Evolutionary conservation across 805 yeast species (phyloP).

Genomic region (Teunomyces panamensis): DNA sequence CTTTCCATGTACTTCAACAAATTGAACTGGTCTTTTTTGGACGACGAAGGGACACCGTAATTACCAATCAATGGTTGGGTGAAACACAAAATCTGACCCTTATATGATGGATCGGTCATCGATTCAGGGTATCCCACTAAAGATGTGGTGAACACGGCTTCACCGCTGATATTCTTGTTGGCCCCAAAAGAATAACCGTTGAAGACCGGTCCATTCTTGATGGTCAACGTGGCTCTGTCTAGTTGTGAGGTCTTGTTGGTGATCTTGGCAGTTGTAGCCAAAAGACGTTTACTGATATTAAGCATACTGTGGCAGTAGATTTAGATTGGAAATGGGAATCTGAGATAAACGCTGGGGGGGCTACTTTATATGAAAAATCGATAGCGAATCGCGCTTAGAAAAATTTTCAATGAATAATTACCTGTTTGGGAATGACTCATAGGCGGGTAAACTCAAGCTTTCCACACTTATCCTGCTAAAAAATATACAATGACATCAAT

Average conservation of each 20-base stretch:
- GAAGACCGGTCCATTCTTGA: conserved; percentile 90
- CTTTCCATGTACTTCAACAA: conserved; percentile 88
- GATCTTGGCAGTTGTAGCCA: conserved; percentile 37
- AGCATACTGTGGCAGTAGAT: conserved; percentile 2
- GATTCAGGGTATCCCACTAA: conserved; percentile 98
- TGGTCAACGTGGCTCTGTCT: conserved; percentile 85
- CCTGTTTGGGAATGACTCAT: conserved; percentile 27
- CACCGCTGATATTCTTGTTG: conserved; percentile 87
- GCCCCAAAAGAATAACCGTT: conserved; percentile 96
- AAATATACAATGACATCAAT: background rate
- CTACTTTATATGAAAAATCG: conserved; percentile 14
- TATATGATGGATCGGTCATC: conserved; percentile 97
- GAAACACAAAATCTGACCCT: conserved; percentile 94
- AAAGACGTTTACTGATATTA: conserved; percentile 14
- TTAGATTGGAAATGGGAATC: background rate
- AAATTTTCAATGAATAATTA: conserved; percentile 15
- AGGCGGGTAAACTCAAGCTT: background rate
- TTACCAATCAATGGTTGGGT: conserved; percentile 98
- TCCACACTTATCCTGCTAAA: background rate
- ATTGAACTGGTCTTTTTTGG: conserved; percentile 77
- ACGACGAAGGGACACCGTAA: conserved; percentile 93
- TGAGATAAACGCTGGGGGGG: background rate
- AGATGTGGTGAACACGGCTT: conserved; percentile 96
- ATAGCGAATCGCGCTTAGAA: conserved; percentile 36
- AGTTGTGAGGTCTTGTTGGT: conserved; percentile 40